Evolutionary conservation across 2,329 filamentous ascomycete genomes (phyloP), one percentile per base, ranked within the genome.

Genomic region (Monilinia aucupariae): DNA sequence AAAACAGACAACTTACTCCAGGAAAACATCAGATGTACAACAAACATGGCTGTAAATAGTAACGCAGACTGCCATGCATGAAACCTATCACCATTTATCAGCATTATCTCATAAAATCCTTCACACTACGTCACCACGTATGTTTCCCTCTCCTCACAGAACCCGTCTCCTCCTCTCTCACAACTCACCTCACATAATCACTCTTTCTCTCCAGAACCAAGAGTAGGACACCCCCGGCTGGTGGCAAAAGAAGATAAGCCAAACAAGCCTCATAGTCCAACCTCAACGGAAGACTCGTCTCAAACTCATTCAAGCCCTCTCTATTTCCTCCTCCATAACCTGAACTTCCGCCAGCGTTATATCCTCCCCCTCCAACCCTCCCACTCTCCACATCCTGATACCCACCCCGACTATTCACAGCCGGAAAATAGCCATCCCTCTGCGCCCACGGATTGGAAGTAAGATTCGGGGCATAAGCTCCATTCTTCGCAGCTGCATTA

Each of bases 61-160:
- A 96, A 80, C 67, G 88, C 87, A 8, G 89, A 90, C 77, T 99
- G 94, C 93, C 94, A 99, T 9, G 94, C 94, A 76, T 99, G 94
- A 70, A 97, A 97, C 67, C 90, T 93, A 69, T 63, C 50, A 37
- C 30, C 25, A 41, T 15, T 45, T 54, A 45, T 53, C 39, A 63
- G 61, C 43, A 22, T 50, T 53, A 9, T 45, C 45, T 34, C 34
- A 30, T 41, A 27, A 27, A 41, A 8, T 10, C n/a, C n/a, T 58
- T 17, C 32, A 34, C 27, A 22, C 22, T 22, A 8, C 34, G 13
- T 20, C 25, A n/a, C 20, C 13, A 9, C 32, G 15, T 20, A 30
- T 12, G n/a, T 3, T 13, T 47, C 41, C 3, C 27, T 30, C 27
- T 25, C 5, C 4, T 52, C 20, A n/a, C n/a, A 20, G n/a, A 20